Percentiles rank a stretch among this genome's conserved stretches.
phyloP scores from a whole-genome alignment of 2,329 filamentous ascomycete genomes.

The Curvularia sp. region DNA sequence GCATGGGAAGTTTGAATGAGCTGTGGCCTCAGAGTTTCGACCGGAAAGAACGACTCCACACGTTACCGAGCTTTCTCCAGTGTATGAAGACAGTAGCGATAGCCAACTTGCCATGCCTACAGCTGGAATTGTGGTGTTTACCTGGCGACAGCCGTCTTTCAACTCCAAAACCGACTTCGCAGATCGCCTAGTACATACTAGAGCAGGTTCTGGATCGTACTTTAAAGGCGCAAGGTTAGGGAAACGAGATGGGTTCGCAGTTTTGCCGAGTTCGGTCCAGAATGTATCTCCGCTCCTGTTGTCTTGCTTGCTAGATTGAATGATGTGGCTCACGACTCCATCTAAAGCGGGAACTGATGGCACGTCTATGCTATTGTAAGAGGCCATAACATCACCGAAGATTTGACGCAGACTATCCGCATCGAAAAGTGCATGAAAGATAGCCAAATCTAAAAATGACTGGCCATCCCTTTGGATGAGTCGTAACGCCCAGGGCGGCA shows the following conservation, averaged over 20 bases:
- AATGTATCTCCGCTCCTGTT: conserved; percentile 56
- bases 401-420: conserved; percentile 74
- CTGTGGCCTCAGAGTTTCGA: conserved; percentile 66
- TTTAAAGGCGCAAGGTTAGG: conserved; percentile 74
- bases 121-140: conserved; percentile 77
- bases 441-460: conserved; percentile 56
- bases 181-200: conserved; percentile 50
- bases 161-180: conserved; percentile 56
- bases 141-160: conserved; percentile 61
- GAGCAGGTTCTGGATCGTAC: conserved; percentile 44
- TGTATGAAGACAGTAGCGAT: conserved; percentile 74
- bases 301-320: conserved; percentile 47
- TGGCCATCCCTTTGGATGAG: conserved; percentile 49
- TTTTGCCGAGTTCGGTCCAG: conserved; percentile 66
- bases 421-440: conserved; percentile 88
- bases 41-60: conserved; percentile 86
- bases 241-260: conserved; percentile 71
- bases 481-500: conserved; percentile 69
- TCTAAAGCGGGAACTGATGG: conserved; percentile 48
- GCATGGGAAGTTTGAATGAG: conserved; percentile 73
- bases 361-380: conserved; percentile 45
- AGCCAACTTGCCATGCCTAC: conserved; percentile 81
- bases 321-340: conserved; percentile 54
- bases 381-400: conserved; percentile 63
- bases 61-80: conserved; percentile 74